Conservation (phyloP, 2,329 filamentous ascomycete species). For the Pseudogymnoascus sp. region DNA sequence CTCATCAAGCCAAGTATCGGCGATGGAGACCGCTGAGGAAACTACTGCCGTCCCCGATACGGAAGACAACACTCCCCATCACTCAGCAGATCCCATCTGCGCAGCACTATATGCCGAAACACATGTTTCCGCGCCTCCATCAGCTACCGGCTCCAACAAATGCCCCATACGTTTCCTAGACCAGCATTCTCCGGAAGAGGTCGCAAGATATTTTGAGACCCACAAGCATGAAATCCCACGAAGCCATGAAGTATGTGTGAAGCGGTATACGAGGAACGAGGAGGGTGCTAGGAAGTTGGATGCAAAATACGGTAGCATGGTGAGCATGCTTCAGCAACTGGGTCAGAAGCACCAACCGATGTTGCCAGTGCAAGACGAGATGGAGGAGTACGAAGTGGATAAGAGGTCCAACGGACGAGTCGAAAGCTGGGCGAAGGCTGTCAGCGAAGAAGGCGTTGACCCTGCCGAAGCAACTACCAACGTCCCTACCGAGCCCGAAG, state of each 20-base stretch:
- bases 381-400: slow-evolving; percentile 32
- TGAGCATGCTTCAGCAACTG: slow-evolving; percentile 88
- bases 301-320: slow-evolving; percentile 77
- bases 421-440: slow-evolving; percentile 75
- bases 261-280: slow-evolving; percentile 80
- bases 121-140: slow-evolving; percentile 34
- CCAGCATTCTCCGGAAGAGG: slow-evolving; percentile 85
- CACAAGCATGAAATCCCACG: slow-evolving; percentile 93
- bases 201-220: slow-evolving; percentile 86
- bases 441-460: slow-evolving; percentile 49
- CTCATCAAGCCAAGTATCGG: slow-evolving; percentile 21
- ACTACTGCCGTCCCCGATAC: slow-evolving; percentile 19
- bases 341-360: slow-evolving; percentile 82
- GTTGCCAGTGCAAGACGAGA: slow-evolving; percentile 54
- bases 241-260: slow-evolving; percentile 87
- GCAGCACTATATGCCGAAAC: slow-evolving; percentile 55
- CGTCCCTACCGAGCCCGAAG: slow-evolving; percentile 35
- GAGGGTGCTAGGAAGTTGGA: slow-evolving; percentile 81
- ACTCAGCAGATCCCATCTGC: slow-evolving; percentile 52
- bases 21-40: slow-evolving; percentile 15
- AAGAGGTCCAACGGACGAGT: slow-evolving; percentile 61
- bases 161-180: slow-evolving; percentile 92
- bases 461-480: slow-evolving; percentile 27
- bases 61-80: slow-evolving; percentile 38
- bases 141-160: slow-evolving; percentile 49